Evolutionary conservation across 345 rosid species (phyloP).

Genomic region (Noccaea caerulescens): DNA sequence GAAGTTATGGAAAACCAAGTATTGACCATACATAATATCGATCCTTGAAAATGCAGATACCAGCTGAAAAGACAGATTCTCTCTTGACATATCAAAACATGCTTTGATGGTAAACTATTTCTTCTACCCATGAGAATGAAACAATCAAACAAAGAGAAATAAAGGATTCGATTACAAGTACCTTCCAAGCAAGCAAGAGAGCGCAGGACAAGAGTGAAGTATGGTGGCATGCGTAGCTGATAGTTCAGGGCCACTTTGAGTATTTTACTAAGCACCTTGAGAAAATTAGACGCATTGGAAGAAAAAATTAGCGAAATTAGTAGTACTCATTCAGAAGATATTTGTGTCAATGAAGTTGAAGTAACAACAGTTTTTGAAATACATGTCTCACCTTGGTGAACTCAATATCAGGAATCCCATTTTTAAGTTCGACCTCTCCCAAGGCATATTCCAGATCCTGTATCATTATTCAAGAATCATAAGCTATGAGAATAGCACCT

Average conservation of each 20-base stretch:
- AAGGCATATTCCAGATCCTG: conserved; percentile 88
- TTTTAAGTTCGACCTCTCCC: conserved; percentile 79
- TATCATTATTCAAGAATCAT: conserved; percentile 35
- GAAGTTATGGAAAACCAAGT: too few species aligned
- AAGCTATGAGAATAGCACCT: conserved; percentile 21
- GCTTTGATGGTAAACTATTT: conserved; percentile 9
- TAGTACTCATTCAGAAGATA: conserved; percentile 13
- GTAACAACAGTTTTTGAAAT: conserved; percentile 21
- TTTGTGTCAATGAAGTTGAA: conserved; percentile 22
- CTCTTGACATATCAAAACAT: conserved; percentile 1
- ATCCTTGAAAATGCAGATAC: conserved; percentile 19
- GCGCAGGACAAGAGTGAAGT: conserved; percentile 89
- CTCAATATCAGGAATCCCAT: conserved; percentile 91
- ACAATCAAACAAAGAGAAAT: conserved; percentile 24
- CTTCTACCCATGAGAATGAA: conserved; percentile 4
- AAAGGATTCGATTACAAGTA: conserved; percentile 42
- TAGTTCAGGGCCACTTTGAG: conserved; percentile 86
- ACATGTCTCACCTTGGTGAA: conserved; percentile 78
- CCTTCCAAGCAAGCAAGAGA: conserved; percentile 98
- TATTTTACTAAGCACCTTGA: conserved; percentile 84
- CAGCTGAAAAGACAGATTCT: conserved; percentile 14
- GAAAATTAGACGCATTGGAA: conserved; percentile 19
- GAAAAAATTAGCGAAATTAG: not conserved
- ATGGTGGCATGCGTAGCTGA: conserved; percentile 96
- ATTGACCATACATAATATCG: not conserved